Evolutionary conservation across 73 alveolate genomes (phyloP).

Genomic region (Uronychia setigera): DNA sequence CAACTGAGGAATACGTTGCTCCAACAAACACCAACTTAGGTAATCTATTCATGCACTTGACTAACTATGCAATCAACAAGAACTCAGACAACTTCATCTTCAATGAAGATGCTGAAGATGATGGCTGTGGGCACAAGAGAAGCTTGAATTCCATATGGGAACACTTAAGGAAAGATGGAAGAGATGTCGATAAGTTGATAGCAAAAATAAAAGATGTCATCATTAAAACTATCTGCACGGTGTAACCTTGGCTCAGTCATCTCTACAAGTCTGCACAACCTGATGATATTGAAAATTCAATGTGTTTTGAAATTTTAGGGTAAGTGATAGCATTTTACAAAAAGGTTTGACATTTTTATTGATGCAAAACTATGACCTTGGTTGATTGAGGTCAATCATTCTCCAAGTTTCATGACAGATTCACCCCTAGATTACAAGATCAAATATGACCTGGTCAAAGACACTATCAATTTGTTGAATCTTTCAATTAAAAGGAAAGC

Average conservation of each 20-base stretch:
- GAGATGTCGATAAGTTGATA: not conserved
- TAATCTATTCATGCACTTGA: no score
- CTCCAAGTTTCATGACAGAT: constrained; percentile 50
- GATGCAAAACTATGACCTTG: constrained; percentile 73
- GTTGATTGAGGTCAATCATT: constrained; percentile 87
- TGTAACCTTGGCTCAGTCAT: constrained; percentile 31
- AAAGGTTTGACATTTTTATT: constrained; percentile 36
- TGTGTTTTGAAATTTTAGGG: constrained; percentile 64
- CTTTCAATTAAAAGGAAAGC: constrained; percentile 31
- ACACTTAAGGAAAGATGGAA: no score
- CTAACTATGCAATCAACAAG: no score
- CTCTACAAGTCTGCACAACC: constrained; percentile 40
- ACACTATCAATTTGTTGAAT: constrained; percentile 30
- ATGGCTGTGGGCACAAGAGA: constrained; percentile 73
- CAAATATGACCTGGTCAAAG: constrained; percentile 37
- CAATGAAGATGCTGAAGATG: constrained; percentile 56
- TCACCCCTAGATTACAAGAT: constrained; percentile 47
- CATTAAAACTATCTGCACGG: constrained; percentile 23
- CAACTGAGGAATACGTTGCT: constrained; percentile 59
- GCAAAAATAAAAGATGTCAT: constrained; percentile 26
- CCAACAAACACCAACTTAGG: constrained; percentile 69
- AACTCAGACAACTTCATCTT: no score
- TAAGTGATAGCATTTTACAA: no score
- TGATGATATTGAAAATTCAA: constrained; percentile 15
- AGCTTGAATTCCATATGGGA: no score